Evolutionary conservation across 805 yeast genomes (phyloP).

Genomic region (Diddensiella santjacobensis): DNA sequence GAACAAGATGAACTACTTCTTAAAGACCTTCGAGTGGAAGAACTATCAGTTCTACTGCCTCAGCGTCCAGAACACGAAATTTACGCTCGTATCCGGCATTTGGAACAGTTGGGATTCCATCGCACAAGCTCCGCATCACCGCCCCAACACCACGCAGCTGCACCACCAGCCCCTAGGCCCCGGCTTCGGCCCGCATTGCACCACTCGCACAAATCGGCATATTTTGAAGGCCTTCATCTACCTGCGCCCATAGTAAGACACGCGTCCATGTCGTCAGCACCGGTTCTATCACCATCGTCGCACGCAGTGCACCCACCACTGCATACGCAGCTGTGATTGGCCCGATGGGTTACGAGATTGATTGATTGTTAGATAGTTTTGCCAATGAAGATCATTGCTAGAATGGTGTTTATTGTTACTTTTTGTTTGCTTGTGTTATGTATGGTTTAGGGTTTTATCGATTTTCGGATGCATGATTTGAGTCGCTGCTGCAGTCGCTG

Average conservation of each 20-base stretch:
- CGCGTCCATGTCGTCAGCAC: no score
- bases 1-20: constrained; percentile 72
- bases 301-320: constrained; percentile 5
- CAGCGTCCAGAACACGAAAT: constrained; percentile 73
- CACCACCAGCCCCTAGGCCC: constrained; percentile 10
- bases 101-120: not conserved
- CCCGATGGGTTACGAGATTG: no score
- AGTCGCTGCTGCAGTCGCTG: no score
- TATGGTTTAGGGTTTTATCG: no score
- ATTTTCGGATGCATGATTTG: no score
- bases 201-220: constrained; percentile 12
- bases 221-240: constrained; percentile 19
- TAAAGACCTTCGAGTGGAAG: constrained; percentile 63
- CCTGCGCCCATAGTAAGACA: constrained; percentile 19
- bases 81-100: constrained; percentile 11
- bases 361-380: no score
- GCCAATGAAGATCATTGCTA: no score
- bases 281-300: no score
- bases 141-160: constrained; percentile 8
- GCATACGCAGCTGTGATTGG: constrained; percentile 3
- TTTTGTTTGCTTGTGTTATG: no score
- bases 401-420: no score
- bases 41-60: constrained; percentile 68
- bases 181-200: constrained; percentile 4
- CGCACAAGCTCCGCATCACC: not conserved